Conservation (phyloP, 768 basidiomycete species). For the Kwoniella mangroviensis region DNA sequence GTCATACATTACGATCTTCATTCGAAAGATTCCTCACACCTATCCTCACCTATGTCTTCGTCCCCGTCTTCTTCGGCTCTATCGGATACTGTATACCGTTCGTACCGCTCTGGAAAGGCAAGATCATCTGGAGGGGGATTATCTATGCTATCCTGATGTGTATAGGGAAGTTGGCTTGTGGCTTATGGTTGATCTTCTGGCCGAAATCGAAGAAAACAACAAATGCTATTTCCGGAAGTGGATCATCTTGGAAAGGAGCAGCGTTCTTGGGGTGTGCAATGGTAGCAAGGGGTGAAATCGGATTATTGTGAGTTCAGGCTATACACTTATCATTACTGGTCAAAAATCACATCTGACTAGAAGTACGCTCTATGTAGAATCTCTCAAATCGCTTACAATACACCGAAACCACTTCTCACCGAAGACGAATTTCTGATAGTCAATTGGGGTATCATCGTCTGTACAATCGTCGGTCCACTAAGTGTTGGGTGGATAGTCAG, state of each 20-base stretch:
- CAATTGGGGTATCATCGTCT: constrained; percentile 66
- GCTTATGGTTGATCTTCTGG: constrained; percentile 60
- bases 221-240: neutral
- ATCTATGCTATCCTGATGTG: constrained; percentile 68
- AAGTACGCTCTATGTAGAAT: constrained; percentile 49
- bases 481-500: constrained; percentile 51
- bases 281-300: constrained; percentile 73
- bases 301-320: constrained; percentile 57
- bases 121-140: constrained; percentile 65
- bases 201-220: neutral
- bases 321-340: neutral
- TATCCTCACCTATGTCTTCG: constrained; percentile 61
- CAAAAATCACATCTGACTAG: neutral
- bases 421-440: constrained; percentile 65
- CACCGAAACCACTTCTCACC: constrained; percentile 34
- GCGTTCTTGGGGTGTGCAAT: constrained; percentile 65
- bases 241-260: constrained; percentile 24
- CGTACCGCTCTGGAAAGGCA: constrained; percentile 59
- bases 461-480: constrained; percentile 64
- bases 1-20: constrained; percentile 36
- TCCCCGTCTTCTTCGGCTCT: constrained; percentile 71
- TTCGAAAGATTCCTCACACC: constrained; percentile 60
- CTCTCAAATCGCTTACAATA: constrained; percentile 59
- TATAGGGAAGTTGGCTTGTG: constrained; percentile 64
- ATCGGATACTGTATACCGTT: constrained; percentile 68